Conservation (phyloP, 768 basidiomycete species). For the Leccinum boreale region DNA sequence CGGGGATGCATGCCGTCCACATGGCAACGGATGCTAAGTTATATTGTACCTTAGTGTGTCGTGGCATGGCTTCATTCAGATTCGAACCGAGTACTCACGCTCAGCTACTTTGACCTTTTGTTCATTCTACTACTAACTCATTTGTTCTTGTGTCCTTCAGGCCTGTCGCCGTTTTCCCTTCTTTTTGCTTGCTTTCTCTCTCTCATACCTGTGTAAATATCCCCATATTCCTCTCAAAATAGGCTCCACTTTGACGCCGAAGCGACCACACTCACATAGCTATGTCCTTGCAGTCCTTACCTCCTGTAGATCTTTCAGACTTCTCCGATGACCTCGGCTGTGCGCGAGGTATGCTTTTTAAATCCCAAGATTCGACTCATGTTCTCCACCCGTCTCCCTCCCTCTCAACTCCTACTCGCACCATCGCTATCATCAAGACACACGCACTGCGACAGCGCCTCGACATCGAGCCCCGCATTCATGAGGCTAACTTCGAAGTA, state of each 20-base stretch:
- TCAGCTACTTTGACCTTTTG: neutral
- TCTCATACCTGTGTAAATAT: conserved; percentile 21
- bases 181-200: conserved; percentile 11
- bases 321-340: conserved; percentile 14
- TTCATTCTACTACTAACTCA: conserved; percentile 9
- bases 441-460: conserved; percentile 72
- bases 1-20: neutral
- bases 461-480: conserved; percentile 76
- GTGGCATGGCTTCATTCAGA: neutral
- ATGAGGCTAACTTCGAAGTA: conserved; percentile 82
- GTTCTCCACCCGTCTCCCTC: conserved; percentile 8
- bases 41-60: neutral
- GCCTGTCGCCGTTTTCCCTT: conserved; percentile 13
- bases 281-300: conserved; percentile 10
- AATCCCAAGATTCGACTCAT: conserved; percentile 3
- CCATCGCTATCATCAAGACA: conserved; percentile 81
- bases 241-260: conserved; percentile 6
- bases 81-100: conserved; percentile 9
- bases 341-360: neutral
- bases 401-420: conserved; percentile 41
- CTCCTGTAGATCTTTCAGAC: conserved; percentile 15
- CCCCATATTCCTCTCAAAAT: conserved; percentile 1
- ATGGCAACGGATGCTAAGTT: neutral
- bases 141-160: conserved; percentile 5
- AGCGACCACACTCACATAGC: conserved; percentile 19